Percentiles rank a stretch among this genome's conserved stretches.
These are phyloP conservation scores for Colletotrichum eleusines DNA, from an alignment of 2,329 filamentous ascomycete species.

Conservation along the genomic window DNA sequence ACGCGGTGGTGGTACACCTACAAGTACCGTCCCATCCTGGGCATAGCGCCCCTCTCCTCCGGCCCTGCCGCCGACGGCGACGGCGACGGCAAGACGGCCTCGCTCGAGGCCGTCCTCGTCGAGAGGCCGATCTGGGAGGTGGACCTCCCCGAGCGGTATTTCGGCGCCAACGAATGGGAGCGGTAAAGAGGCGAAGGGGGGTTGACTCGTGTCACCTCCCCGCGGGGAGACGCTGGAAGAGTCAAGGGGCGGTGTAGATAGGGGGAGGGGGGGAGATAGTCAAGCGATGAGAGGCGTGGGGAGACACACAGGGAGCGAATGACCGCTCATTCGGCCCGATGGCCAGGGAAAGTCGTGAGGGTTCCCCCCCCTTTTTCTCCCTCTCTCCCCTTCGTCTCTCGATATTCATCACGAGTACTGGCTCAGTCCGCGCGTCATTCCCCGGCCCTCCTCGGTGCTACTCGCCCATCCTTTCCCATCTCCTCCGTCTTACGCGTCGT, in stretches of 20 bases:
- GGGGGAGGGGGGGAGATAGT: too few relatives aligned
- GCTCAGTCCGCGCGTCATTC: background rate
- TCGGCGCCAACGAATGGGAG: constrained; percentile 68
- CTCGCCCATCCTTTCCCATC: background rate
- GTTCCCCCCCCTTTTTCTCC: too few relatives aligned
- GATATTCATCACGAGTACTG: background rate
- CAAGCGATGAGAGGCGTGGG: background rate
- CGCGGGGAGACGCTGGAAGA: background rate
- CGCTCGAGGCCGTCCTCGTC: constrained; percentile 85
- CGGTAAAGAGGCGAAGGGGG: constrained; percentile 15
- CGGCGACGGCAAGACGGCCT: constrained; percentile 48
- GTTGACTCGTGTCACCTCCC: background rate
- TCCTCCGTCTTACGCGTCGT: background rate
- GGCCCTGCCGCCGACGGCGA: constrained; percentile 37
- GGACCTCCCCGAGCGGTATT: constrained; percentile 79
- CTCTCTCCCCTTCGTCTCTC: background rate
- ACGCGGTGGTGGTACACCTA: constrained; percentile 81
- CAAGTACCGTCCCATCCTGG: constrained; percentile 95
- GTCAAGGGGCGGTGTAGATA: background rate
- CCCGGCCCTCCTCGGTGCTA: constrained; percentile 11
- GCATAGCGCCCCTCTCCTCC: constrained; percentile 64
- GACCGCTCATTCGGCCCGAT: background rate
- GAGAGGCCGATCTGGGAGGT: constrained; percentile 89
- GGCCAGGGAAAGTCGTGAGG: background rate
- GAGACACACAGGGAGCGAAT: background rate